Evolutionary conservation across 495 filamentous ascomycete genomes (phyloP).

Genomic region (Evansstolkia leycettana): DNA sequence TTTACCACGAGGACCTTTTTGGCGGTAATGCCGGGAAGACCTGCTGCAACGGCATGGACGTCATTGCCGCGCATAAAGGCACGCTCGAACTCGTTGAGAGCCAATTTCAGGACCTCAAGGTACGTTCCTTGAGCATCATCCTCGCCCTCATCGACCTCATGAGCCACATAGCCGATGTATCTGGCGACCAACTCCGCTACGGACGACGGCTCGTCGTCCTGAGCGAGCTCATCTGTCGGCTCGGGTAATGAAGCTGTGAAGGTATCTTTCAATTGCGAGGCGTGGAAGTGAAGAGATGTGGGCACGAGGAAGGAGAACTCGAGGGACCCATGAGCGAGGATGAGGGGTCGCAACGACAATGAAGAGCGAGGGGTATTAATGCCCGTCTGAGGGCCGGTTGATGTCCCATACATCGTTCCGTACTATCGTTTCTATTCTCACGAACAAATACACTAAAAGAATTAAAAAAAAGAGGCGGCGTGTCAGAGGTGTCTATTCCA

Average conservation of each 20-base stretch:
- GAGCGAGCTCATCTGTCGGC: conserved; percentile 90
- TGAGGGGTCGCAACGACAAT: conserved; percentile 78
- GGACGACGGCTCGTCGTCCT: conserved; percentile 96
- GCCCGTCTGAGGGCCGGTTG: conserved; percentile 78
- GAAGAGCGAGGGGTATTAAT: conserved; percentile 91
- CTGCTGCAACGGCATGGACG: conserved; percentile 77
- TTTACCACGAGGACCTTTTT: conserved; percentile 83
- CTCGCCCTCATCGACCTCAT: conserved; percentile 80
- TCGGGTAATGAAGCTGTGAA: conserved; percentile 75
- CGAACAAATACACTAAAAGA: conserved; percentile 7
- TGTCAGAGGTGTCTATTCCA: too few species aligned
- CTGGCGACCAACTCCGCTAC: conserved; percentile 79
- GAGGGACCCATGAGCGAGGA: conserved; percentile 82
- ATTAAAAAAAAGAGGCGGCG: conserved; percentile 15
- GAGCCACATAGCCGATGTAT: conserved; percentile 78
- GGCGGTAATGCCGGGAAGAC: conserved; percentile 69
- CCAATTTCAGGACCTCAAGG: conserved; percentile 75
- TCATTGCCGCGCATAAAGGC: conserved; percentile 92
- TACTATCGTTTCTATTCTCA: conserved; percentile 11
- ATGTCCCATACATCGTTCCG: conserved; percentile 70
- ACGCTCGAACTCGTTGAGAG: conserved; percentile 90
- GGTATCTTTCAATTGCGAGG: conserved; percentile 76
- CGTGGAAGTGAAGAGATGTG: conserved; percentile 88
- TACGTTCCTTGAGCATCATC: conserved; percentile 76
- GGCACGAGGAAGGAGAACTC: conserved; percentile 92